Evolutionary conservation across 371 early-diverging fungal genomes (phyloP).

Genomic region (Mucor velutinosus): DNA sequence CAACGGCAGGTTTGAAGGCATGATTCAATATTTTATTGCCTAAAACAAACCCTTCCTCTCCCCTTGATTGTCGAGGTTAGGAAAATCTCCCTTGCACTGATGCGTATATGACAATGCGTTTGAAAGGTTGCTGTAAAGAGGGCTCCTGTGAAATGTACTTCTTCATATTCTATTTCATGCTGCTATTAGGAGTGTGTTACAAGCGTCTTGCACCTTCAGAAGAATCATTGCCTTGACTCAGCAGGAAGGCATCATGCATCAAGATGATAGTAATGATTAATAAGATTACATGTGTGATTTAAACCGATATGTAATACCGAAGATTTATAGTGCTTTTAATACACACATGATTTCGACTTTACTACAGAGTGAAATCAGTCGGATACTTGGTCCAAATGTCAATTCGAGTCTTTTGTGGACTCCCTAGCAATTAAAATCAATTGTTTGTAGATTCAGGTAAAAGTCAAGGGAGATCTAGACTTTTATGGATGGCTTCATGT

Average conservation of each 20-base stretch:
- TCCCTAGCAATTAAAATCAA: slow-evolving; percentile 5
- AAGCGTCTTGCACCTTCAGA: background rate
- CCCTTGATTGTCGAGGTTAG: background rate
- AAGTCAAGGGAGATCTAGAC: slow-evolving; percentile 15
- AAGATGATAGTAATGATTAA: background rate
- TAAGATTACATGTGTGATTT: background rate
- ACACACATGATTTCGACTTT: background rate
- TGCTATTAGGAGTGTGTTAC: background rate
- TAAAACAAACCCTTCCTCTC: background rate
- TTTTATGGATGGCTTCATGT: slow-evolving; percentile 3
- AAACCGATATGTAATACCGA: background rate
- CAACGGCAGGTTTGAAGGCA: slow-evolving; percentile 20
- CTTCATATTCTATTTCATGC: background rate
- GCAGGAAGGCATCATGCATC: background rate
- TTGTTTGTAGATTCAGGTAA: background rate
- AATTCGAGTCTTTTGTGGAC: background rate
- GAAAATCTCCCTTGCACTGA: background rate
- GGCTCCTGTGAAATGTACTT: background rate
- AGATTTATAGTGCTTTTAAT: background rate
- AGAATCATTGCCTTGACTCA: background rate
- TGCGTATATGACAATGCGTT: background rate
- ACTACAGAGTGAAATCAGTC: background rate
- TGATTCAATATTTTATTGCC: slow-evolving; percentile 4
- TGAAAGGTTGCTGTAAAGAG: background rate
- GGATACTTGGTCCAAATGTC: background rate